phyloP scores from a whole-genome alignment of 73 alveolate genomes.

The Stentor coeruleus region DNA sequence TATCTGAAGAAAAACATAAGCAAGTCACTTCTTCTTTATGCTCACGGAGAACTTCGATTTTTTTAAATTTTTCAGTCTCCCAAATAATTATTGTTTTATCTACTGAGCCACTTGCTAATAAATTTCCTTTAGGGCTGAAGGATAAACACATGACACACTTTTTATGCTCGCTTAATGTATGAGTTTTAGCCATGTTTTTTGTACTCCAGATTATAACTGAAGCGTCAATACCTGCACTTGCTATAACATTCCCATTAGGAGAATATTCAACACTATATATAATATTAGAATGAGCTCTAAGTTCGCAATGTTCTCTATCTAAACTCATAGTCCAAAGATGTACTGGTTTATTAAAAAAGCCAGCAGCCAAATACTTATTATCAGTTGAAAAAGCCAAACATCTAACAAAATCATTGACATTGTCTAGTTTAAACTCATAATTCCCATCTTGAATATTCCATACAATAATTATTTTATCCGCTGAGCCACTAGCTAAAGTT shows the following conservation, averaged over 20 bases:
- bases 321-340: no score
- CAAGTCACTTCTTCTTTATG: slow-evolving; percentile 92
- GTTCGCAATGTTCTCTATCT: slow-evolving; percentile 70
- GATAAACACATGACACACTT: slow-evolving; percentile 89
- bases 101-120: slow-evolving; percentile 79
- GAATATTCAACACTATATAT: slow-evolving; percentile 75
- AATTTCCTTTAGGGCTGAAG: slow-evolving; percentile 94
- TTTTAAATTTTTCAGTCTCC: slow-evolving; percentile 95
- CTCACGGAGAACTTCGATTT: slow-evolving; percentile 93
- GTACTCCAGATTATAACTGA: slow-evolving; percentile 92
- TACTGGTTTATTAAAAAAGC: no score
- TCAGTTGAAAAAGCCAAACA: no score
- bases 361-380: no score
- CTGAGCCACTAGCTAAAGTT: slow-evolving; percentile 76
- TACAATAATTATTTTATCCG: slow-evolving; percentile 90
- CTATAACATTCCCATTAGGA: slow-evolving; percentile 81
- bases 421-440: slow-evolving; percentile 72
- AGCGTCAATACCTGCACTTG: slow-evolving; percentile 91
- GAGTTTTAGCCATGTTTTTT: slow-evolving; percentile 69
- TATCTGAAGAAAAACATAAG: slow-evolving; percentile 86
- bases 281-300: slow-evolving; percentile 92
- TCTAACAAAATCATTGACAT: no score
- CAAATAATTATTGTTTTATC: slow-evolving; percentile 95
- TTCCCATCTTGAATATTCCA: slow-evolving; percentile 91
- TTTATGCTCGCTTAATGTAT: slow-evolving; percentile 85